Evolutionary conservation across 2,329 filamentous ascomycete genomes (phyloP).

Genomic region (Calonectria montana): DNA sequence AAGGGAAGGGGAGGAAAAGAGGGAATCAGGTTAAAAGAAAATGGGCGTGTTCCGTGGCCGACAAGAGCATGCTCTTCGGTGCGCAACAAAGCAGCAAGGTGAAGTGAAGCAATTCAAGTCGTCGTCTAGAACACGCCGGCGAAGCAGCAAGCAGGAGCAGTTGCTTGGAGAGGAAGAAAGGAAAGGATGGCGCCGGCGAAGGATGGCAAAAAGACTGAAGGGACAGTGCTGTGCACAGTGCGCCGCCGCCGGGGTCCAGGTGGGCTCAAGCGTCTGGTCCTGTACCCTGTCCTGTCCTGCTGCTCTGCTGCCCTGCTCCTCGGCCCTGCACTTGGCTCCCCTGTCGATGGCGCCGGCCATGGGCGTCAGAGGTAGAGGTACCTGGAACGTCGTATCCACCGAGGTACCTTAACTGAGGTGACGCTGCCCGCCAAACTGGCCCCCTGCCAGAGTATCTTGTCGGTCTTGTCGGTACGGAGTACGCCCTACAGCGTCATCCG

Average conservation of each 20-base stretch:
- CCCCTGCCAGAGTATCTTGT: not conserved
- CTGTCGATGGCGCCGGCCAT: constrained; percentile 24
- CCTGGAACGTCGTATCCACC: constrained; percentile 17
- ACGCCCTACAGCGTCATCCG: constrained; percentile 1
- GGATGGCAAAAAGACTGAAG: constrained; percentile 32
- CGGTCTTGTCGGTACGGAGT: constrained; percentile 2
- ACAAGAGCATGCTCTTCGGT: constrained; percentile 44
- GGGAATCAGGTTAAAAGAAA: constrained; percentile 35
- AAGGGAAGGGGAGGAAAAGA: constrained; percentile 28
- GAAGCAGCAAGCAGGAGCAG: constrained; percentile 38
- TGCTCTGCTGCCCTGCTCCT: constrained; percentile 15
- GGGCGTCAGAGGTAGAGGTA: constrained; percentile 25
- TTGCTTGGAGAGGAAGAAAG: constrained; percentile 39
- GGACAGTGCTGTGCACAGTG: constrained; percentile 29
- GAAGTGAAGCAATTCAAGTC: constrained; percentile 45
- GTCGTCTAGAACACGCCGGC: constrained; percentile 42
- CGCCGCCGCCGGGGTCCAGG: constrained; percentile 3
- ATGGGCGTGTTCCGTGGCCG: constrained; percentile 40
- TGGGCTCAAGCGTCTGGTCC: constrained; percentile 18
- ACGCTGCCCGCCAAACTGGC: constrained; percentile 3
- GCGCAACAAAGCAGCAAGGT: constrained; percentile 29
- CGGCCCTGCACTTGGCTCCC: constrained; percentile 24
- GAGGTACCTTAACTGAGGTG: constrained; percentile 22
- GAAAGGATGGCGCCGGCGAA: constrained; percentile 35
- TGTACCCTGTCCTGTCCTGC: constrained; percentile 15